Percentiles rank a stretch among this genome's conserved stretches.
phyloP scores from a whole-genome alignment of 2,329 filamentous ascomycete species.

The Claviceps africana region DNA sequence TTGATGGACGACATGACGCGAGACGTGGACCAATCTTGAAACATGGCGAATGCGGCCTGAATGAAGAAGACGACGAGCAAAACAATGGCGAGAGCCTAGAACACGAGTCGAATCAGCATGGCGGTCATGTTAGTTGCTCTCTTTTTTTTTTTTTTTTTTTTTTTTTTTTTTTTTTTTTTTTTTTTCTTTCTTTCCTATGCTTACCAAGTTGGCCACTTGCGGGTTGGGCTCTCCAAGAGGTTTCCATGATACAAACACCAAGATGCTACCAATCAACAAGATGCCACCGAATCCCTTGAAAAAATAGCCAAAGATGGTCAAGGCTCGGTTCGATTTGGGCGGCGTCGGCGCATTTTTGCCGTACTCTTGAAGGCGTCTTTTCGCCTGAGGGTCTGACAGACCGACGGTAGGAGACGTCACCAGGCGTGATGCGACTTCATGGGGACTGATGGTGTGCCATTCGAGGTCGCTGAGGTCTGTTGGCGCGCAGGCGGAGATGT shows the following conservation, averaged over 20 bases:
- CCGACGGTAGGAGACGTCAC: slow-evolving; percentile 41
- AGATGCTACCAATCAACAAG: slow-evolving; percentile 50
- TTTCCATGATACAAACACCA: slow-evolving; percentile 66
- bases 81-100: slow-evolving; percentile 53
- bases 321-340: slow-evolving; percentile 45
- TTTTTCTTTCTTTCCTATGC: neutral
- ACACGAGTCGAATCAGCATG: neutral
- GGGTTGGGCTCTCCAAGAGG: slow-evolving; percentile 55
- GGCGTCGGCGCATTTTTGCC: slow-evolving; percentile 55
- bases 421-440: slow-evolving; percentile 46
- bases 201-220: slow-evolving; percentile 45
- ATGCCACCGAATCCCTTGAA: slow-evolving; percentile 67
- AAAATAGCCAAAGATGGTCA: slow-evolving; percentile 52
- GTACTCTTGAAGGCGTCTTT: slow-evolving; percentile 41
- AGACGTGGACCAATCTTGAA: slow-evolving; percentile 63
- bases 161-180: neutral
- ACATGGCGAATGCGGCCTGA: slow-evolving; percentile 55
- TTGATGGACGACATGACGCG: slow-evolving; percentile 69
- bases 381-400: slow-evolving; percentile 44
- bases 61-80: slow-evolving; percentile 55
- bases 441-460: slow-evolving; percentile 48
- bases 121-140: neutral
- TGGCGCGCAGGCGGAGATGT: neutral
- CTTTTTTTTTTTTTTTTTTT: neutral
- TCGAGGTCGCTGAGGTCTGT: slow-evolving; percentile 48